Percentiles rank a stretch among this genome's conserved stretches.
These are phyloP conservation scores for Tetrahymena borealis DNA, from an alignment of 73 alveolate species.

Conservation along the genomic window DNA sequence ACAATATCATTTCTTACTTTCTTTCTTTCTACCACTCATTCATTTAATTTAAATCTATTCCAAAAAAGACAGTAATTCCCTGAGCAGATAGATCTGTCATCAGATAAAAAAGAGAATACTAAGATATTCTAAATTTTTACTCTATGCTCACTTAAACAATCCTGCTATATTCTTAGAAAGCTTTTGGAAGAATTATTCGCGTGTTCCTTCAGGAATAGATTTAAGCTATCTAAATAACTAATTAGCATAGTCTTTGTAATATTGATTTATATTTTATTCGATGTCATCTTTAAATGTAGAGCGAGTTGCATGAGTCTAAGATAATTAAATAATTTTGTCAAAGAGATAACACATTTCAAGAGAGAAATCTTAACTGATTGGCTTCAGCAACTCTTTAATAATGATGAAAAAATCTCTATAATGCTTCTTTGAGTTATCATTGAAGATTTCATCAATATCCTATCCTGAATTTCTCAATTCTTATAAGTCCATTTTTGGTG, in stretches of 20 bases:
- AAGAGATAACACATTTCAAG: background rate
- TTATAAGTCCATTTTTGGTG: background rate
- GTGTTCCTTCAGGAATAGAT: background rate
- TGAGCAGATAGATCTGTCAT: too few relatives aligned
- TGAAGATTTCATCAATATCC: background rate
- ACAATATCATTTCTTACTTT: too few relatives aligned
- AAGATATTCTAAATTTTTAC: background rate
- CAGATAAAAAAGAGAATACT: too few relatives aligned
- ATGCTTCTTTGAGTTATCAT: background rate
- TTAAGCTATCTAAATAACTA: background rate
- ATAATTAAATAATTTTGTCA: background rate
- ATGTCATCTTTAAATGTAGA: background rate
- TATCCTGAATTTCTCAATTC: background rate
- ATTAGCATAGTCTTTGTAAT: background rate
- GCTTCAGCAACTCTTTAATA: background rate
- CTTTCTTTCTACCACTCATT: too few relatives aligned
- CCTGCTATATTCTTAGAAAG: background rate
- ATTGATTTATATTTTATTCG: background rate
- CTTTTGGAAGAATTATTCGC: background rate
- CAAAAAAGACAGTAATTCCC: too few relatives aligned
- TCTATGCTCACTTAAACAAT: background rate
- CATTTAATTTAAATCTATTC: too few relatives aligned
- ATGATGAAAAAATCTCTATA: background rate
- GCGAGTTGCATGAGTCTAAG: background rate
- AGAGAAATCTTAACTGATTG: background rate